phyloP scores from a whole-genome alignment of 129 eudicot species.

The Flaveria sonorensis region DNA sequence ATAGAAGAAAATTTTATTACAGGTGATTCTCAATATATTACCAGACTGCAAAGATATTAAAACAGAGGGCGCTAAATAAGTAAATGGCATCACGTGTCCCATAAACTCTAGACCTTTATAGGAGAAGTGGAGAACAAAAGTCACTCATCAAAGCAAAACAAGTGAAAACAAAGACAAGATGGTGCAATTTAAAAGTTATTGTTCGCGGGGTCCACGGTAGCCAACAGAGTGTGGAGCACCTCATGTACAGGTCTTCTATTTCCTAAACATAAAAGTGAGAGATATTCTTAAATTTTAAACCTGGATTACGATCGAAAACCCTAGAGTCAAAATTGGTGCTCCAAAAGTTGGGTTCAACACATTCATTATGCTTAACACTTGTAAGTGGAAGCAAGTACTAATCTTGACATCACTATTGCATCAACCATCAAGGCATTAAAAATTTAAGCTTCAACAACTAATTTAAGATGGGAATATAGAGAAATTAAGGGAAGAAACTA shows the following conservation, averaged over 20 bases:
- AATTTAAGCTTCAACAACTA: not conserved
- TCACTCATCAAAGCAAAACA: constrained; percentile 11
- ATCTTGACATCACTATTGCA: constrained; percentile 3
- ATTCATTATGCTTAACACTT: not conserved
- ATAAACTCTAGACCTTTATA: not conserved
- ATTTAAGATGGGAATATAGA: not conserved
- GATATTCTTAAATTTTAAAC: not conserved
- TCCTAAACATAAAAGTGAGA: constrained; percentile 4
- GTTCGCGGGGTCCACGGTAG: not conserved
- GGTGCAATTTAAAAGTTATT: not conserved
- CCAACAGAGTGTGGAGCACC: not conserved
- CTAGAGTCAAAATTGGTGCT: not conserved
- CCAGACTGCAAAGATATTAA: too few relatives aligned
- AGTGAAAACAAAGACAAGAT: constrained; percentile 6
- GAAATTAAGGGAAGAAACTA: not conserved
- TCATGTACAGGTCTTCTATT: not conserved
- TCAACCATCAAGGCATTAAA: not conserved
- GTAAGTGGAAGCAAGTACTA: not conserved
- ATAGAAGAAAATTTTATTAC: not conserved
- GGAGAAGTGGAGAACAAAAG: not conserved
- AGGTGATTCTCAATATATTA: too few relatives aligned
- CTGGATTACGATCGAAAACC: not conserved
- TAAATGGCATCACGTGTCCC: not conserved
- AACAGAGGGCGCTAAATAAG: not conserved
- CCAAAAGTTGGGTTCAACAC: not conserved